Evolutionary conservation across 2,329 filamentous ascomycete genomes (phyloP), one percentile per base, ranked within the genome.

Genomic region (Aureobasidium sp.): DNA sequence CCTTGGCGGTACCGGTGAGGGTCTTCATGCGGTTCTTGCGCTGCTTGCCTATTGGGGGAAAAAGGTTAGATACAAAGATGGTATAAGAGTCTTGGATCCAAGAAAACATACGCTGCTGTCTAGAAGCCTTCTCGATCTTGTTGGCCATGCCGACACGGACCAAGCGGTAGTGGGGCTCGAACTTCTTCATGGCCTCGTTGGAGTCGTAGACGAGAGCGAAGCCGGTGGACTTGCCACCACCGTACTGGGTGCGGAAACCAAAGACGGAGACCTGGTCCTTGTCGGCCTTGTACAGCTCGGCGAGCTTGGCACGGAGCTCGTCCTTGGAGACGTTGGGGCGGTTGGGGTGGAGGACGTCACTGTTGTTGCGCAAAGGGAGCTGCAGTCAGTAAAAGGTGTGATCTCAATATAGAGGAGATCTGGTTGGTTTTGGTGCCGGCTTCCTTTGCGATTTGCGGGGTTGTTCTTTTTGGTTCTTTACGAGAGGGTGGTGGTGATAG

Each of bases 11-110:
- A 74, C 93, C 93, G 68, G 93, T 88, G 76, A 96, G 86, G 73
- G 91, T 93, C 90, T 98, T 97, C 79, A 88, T 84, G 76, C 91
- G 85, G 88, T 98, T 98, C 89, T 98, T 98, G 81, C 93, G 88
- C 81, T 97, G 93, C 84, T 98, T 98, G 86, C 91, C 91, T 97
- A 77, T 80, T 35, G 6, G 11, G 6, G 22, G 25, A 27, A 17
- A 47, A 19, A 53, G 50, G 10, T 17, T 25, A 29, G 41, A 3
- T n/a, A 21, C 6, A 19, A 19, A 12, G 19, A 21, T 44, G 41
- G 38, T 35, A 52, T 39, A 50, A 56, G 19, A 38, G 1, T 12
- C 4, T 19, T 6, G 57, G 49, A 57, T 45, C 54, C n/a, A n/a
- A n/a, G n/a, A 59, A 57, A 66, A 94, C 91, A 72, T 90, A 96